Percentiles rank a stretch among this genome's conserved stretches.
These are phyloP conservation scores for Hyphopichia khmerensis DNA, from an alignment of 1,139 yeast species.

Conservation along the genomic window DNA sequence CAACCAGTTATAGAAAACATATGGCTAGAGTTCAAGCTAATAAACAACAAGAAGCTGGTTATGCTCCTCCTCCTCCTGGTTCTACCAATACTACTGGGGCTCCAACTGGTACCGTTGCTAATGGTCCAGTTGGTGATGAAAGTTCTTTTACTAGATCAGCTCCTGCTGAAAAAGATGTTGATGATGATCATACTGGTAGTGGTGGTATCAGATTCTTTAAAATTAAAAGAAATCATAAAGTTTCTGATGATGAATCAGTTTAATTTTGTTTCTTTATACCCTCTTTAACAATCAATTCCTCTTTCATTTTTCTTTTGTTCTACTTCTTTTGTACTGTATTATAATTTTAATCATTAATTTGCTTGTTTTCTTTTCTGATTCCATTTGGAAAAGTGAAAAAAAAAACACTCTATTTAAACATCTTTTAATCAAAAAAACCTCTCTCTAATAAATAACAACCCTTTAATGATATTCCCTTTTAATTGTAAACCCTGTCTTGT, in stretches of 20 bases:
- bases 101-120: constrained; percentile 16
- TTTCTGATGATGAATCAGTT: constrained; percentile 61
- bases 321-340: too few species aligned
- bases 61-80: neutral
- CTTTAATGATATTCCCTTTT: too few species aligned
- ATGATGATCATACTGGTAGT: constrained; percentile 29
- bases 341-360: too few species aligned
- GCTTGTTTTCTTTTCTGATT: too few species aligned
- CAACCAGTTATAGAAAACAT: constrained; percentile 48
- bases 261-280: constrained; percentile 23
- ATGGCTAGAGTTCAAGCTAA: constrained; percentile 30
- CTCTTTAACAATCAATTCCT: too few species aligned
- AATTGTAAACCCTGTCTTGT: too few species aligned
- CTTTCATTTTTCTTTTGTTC: too few species aligned
- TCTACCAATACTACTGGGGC: neutral
- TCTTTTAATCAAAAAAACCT: too few species aligned
- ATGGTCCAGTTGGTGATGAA: constrained; percentile 31
- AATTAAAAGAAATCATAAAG: constrained; percentile 66
- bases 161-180: constrained; percentile 27
- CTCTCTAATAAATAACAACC: too few species aligned
- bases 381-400: too few species aligned
- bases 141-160: constrained; percentile 47
- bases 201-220: constrained; percentile 80
- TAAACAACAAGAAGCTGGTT: constrained; percentile 10
- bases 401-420: too few species aligned